Conservation (phyloP, 306 rosid genomes). For the Lupinus albus region DNA sequence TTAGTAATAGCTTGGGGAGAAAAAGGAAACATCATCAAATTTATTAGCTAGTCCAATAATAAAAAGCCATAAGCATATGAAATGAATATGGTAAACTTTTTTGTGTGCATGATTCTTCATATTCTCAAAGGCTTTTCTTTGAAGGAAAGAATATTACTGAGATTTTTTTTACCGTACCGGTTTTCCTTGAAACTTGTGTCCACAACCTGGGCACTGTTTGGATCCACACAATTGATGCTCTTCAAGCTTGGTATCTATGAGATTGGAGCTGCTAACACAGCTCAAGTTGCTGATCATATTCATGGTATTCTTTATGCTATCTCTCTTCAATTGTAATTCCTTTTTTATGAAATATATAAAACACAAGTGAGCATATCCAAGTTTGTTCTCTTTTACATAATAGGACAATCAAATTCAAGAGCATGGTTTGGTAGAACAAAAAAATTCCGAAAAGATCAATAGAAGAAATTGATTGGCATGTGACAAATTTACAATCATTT, state of each 20-base stretch:
- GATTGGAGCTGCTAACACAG: conserved; percentile 67
- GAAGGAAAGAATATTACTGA: conserved; percentile 45
- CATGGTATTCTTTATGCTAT: conserved; percentile 42
- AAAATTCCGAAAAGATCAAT: not conserved
- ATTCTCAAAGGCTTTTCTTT: conserved; percentile 40
- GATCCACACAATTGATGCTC: conserved; percentile 96
- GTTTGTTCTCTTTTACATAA: conserved; percentile 14
- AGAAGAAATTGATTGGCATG: conserved; percentile 1
- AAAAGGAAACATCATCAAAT: conserved; percentile 33
- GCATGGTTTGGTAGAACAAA: conserved; percentile 27
- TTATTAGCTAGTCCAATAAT: conserved; percentile 13
- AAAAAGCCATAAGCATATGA: conserved; percentile 21
- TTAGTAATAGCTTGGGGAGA: conserved; percentile 22
- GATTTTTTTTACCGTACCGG: conserved; percentile 56
- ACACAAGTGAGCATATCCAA: conserved; percentile 42
- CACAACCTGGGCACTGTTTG: conserved; percentile 94
- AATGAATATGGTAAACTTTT: conserved; percentile 11
- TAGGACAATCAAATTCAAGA: conserved; percentile 1
- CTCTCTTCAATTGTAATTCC: conserved; percentile 30
- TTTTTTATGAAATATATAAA: conserved; percentile 28
- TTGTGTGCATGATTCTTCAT: conserved; percentile 29
- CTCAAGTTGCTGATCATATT: conserved; percentile 55
- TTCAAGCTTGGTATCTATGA: conserved; percentile 94
- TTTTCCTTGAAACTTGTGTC: conserved; percentile 83
- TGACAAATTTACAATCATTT: not conserved